phyloP scores from a whole-genome alignment of 208 protist species.

The Crithidia fasciculata region DNA sequence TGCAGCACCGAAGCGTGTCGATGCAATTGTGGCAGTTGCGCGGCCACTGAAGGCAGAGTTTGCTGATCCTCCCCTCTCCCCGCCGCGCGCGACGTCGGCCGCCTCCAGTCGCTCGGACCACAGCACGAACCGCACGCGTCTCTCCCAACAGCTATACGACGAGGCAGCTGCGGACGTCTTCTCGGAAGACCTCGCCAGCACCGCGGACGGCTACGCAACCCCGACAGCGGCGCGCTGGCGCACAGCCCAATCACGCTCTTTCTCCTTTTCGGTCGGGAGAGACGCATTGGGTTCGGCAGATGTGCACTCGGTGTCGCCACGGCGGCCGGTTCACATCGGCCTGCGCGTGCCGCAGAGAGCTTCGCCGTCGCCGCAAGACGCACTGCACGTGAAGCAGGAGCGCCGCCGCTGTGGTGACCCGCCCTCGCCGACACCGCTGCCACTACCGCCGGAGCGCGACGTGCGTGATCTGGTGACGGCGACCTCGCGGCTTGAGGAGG shows the following conservation, averaged over 20 bases:
- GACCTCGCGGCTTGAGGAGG: not conserved
- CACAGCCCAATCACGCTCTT: not conserved
- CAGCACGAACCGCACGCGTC: not conserved
- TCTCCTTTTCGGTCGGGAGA: not conserved
- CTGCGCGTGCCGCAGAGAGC: not conserved
- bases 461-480: not conserved
- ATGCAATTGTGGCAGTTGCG: no score
- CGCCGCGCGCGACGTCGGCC: not conserved
- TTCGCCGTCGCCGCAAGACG: not conserved
- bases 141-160: conserved; percentile 29
- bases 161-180: conserved; percentile 33
- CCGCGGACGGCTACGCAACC: not conserved
- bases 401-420: not conserved
- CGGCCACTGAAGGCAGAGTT: not conserved
- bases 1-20: no score
- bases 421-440: not conserved
- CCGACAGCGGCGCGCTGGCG: not conserved
- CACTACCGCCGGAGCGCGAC: not conserved
- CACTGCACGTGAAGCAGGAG: not conserved
- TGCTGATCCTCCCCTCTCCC: not conserved
- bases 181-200: conserved; percentile 12
- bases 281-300: not conserved
- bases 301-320: conserved; percentile 13
- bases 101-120: not conserved
- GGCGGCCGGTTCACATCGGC: not conserved